phyloP scores from a whole-genome alignment of 768 basidiomycete genomes.

The Leucocoprinus leucothites region DNA sequence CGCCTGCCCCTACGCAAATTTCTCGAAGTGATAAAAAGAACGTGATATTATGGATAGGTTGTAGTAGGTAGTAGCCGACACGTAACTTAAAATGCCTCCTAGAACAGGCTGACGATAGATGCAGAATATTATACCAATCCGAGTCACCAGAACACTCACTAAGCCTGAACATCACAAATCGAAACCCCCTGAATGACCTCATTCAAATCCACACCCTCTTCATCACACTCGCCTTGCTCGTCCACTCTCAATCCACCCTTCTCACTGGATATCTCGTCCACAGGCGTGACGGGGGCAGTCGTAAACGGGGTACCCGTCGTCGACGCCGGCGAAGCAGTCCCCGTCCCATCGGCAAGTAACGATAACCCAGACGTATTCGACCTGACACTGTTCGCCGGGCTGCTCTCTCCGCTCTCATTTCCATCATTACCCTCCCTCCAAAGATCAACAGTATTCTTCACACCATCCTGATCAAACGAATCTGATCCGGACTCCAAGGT shows the following conservation, averaged over 20 bases:
- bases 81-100: not conserved
- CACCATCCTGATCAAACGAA: not conserved
- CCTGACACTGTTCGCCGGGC: conserved; percentile 10
- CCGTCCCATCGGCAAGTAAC: not conserved
- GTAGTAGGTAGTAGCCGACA: not conserved
- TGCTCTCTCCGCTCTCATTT: not conserved
- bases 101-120: not conserved
- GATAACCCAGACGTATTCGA: conserved; percentile 8
- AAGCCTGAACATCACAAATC: not conserved
- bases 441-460: not conserved
- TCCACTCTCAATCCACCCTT: conserved; percentile 1
- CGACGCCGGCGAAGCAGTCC: not conserved
- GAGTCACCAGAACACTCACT: no score
- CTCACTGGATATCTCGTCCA: not conserved
- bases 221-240: not conserved
- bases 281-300: conserved; percentile 6
- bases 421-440: not conserved
- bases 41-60: not conserved
- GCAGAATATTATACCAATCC: not conserved
- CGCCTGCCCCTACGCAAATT: not conserved
- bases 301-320: not conserved
- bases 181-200: conserved; percentile 7
- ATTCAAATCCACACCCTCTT: not conserved
- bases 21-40: not conserved
- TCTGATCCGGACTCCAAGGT: not conserved